Conservation (phyloP, 164 flowering plant genomes). For the Macadamia tetraphylla region DNA sequence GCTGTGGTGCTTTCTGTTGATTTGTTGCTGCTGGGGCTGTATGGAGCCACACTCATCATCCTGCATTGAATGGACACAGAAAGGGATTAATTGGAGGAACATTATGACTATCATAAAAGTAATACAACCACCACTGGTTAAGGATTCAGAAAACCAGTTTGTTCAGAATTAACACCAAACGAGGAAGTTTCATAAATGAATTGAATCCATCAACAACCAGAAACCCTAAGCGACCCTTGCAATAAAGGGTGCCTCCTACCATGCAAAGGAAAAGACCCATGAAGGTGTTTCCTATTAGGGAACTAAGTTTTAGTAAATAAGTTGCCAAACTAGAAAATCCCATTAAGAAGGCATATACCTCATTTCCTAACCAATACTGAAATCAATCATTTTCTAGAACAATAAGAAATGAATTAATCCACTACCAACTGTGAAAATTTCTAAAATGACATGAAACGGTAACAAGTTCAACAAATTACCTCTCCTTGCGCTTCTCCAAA, state of each 20-base stretch:
- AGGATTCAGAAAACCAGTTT: too few relatives aligned
- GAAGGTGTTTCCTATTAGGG: too few relatives aligned
- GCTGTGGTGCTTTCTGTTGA: background rate
- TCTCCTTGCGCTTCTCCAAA: conserved; percentile 88
- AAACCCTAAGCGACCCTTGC: too few relatives aligned
- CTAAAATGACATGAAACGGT: background rate
- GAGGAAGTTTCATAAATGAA: background rate
- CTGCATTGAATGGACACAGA: background rate
- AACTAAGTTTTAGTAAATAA: too few relatives aligned
- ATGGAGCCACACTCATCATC: background rate
- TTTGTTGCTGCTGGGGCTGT: background rate
- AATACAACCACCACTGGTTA: too few relatives aligned
- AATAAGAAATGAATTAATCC: background rate
- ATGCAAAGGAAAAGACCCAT: background rate
- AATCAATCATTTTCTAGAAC: too few relatives aligned
- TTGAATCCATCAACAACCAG: background rate
- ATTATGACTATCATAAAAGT: background rate
- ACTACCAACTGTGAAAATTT: background rate
- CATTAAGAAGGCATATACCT: too few relatives aligned
- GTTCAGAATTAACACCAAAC: background rate
- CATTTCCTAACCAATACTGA: too few relatives aligned
- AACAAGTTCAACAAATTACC: conserved; percentile 32
- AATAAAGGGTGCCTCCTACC: too few relatives aligned
- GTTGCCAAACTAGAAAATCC: too few relatives aligned
- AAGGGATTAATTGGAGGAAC: background rate